Conservation (phyloP, 1,284 basidiomycete genomes). For the Tylopilus sp. region DNA sequence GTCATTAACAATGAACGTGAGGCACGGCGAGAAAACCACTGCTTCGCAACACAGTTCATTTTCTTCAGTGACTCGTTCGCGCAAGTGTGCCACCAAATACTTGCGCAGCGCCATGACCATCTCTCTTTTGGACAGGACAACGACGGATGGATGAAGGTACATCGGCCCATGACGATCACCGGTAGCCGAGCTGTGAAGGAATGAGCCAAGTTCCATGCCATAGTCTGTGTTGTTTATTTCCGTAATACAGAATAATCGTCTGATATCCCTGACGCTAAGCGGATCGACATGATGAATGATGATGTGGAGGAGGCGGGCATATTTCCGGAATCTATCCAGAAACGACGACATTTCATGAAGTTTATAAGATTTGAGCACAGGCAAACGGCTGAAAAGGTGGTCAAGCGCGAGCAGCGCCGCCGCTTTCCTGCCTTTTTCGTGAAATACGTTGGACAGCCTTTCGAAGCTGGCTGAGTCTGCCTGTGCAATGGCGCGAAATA, state of each 20-base stretch:
- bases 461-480: conserved; percentile 11
- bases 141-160: not conserved
- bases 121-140: conserved; percentile 8
- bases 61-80: conserved; percentile 34
- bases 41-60: conserved; percentile 12
- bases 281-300: conserved; percentile 31
- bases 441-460: conserved; percentile 12
- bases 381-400: conserved; percentile 20
- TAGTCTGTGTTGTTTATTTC: conserved; percentile 29
- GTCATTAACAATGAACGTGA: conserved; percentile 33
- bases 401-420: conserved; percentile 28
- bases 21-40: conserved; percentile 40
- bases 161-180: conserved; percentile 4
- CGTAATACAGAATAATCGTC: conserved; percentile 40
- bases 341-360: conserved; percentile 29
- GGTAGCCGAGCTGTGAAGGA: conserved; percentile 19
- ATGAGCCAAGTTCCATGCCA: conserved; percentile 26
- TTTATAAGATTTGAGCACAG: conserved; percentile 11
- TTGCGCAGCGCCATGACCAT: conserved; percentile 15
- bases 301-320: conserved; percentile 35
- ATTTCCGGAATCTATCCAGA: conserved; percentile 37
- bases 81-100: conserved; percentile 30
- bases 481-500: conserved; percentile 24
- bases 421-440: not conserved
- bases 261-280: conserved; percentile 22